Evolutionary conservation across 768 basidiomycete genomes (phyloP).

Genomic region (Amanita phalloides): DNA sequence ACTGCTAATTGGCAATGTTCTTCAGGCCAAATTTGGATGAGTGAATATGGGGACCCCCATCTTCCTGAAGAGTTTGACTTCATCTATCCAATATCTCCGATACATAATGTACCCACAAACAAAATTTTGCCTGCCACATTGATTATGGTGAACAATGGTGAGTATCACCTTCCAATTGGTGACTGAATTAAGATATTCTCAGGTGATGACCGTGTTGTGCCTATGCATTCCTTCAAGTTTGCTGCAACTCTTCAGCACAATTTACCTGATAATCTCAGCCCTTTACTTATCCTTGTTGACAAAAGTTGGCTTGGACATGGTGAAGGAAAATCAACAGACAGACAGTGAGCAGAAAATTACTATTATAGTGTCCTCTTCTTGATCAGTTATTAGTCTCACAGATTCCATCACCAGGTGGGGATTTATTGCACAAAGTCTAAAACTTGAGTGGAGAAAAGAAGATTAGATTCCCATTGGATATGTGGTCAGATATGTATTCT

Average conservation of each 20-base stretch:
- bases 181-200: background rate
- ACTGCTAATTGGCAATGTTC: background rate
- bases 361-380: background rate
- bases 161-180: conserved; percentile 17
- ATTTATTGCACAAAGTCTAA: conserved; percentile 59
- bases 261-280: conserved; percentile 54
- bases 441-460: conserved; percentile 27
- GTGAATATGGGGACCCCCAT: conserved; percentile 71
- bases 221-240: conserved; percentile 75
- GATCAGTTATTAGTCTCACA: conserved; percentile 41
- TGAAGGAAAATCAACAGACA: conserved; percentile 64
- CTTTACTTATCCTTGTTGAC: conserved; percentile 69
- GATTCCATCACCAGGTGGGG: conserved; percentile 71
- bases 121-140: conserved; percentile 57
- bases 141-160: conserved; percentile 71
- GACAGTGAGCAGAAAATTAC: conserved; percentile 31
- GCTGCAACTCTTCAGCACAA: conserved; percentile 63
- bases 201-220: conserved; percentile 83
- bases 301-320: conserved; percentile 67
- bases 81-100: conserved; percentile 67
- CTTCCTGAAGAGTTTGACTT: conserved; percentile 75
- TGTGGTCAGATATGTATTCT: background rate
- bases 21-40: conserved; percentile 61
- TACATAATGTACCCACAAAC: conserved; percentile 62
- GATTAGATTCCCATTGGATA: background rate